Percentiles rank a stretch among this genome's conserved stretches.
These are phyloP conservation scores for Apiospora kogelbergensis DNA, from an alignment of 2,329 filamentous ascomycete species.

Conservation along the genomic window DNA sequence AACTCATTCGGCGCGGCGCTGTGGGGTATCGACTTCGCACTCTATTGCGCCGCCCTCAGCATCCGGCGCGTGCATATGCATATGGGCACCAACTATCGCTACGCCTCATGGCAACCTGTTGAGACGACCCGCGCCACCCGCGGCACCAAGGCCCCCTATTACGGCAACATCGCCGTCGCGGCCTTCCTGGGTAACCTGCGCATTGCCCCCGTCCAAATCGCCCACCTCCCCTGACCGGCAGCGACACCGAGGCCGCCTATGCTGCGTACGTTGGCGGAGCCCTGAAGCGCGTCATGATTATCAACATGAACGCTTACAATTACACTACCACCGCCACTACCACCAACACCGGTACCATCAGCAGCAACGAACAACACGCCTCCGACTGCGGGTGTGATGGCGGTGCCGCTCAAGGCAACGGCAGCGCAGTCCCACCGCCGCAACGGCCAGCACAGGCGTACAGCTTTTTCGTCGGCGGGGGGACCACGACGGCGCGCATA, in stretches of 20 bases:
- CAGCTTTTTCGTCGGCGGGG: conserved; percentile 29
- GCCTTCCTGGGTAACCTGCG: conserved; percentile 49
- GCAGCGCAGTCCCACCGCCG: neutral
- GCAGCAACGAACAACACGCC: conserved; percentile 10
- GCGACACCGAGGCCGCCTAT: conserved; percentile 51
- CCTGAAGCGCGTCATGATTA: conserved; percentile 49
- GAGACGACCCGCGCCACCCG: conserved; percentile 46
- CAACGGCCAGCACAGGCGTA: conserved; percentile 39
- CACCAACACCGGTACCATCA: conserved; percentile 34
- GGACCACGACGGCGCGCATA: conserved; percentile 30
- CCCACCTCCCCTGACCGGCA: conserved; percentile 38
- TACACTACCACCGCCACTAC: conserved; percentile 51
- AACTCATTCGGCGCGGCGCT: conserved; percentile 66
- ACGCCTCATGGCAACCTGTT: conserved; percentile 61
- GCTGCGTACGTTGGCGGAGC: conserved; percentile 48
- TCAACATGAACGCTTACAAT: conserved; percentile 62
- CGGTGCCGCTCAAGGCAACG: neutral
- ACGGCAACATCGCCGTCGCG: conserved; percentile 60
- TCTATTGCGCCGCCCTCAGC: conserved; percentile 55
- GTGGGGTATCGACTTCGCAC: conserved; percentile 63
- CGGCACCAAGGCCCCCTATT: conserved; percentile 65
- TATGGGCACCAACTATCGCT: conserved; percentile 63
- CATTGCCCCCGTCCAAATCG: conserved; percentile 39
- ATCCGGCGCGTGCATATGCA: conserved; percentile 64
- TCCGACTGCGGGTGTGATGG: neutral